phyloP scores from a whole-genome alignment of 768 basidiomycete genomes.

The Hortiboletus campestris region DNA sequence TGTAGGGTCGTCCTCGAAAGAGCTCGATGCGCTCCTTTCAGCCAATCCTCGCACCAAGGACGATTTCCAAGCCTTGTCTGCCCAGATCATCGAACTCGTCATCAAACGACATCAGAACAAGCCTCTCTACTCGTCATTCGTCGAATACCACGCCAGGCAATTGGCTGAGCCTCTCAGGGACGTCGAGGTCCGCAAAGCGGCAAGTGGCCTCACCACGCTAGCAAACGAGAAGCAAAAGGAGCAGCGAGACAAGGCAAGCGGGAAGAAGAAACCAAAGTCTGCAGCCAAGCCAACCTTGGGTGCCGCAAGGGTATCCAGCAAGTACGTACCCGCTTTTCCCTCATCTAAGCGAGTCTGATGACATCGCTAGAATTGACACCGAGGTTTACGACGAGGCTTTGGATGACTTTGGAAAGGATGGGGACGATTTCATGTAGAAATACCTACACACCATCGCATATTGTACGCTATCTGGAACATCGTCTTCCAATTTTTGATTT shows the following conservation, averaged over 20 bases:
- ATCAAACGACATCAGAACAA: conserved; percentile 78
- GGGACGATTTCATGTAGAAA: conserved; percentile 89
- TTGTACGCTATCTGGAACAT: conserved; percentile 12
- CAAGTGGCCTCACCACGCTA: conserved; percentile 77
- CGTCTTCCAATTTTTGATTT: neutral
- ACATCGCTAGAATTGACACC: conserved; percentile 64
- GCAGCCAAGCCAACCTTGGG: conserved; percentile 74
- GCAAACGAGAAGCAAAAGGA: conserved; percentile 97
- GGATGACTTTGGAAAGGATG: conserved; percentile 77
- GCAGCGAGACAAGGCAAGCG: conserved; percentile 77
- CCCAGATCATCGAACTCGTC: conserved; percentile 68
- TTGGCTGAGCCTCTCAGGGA: conserved; percentile 79
- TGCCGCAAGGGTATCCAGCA: conserved; percentile 61
- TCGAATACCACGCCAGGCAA: conserved; percentile 79
- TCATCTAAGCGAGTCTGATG: conserved; percentile 11
- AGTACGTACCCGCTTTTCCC: conserved; percentile 39
- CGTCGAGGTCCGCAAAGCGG: conserved; percentile 88
- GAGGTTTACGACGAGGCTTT: conserved; percentile 81
- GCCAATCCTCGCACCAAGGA: conserved; percentile 85
- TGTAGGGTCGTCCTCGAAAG: conserved; percentile 63
- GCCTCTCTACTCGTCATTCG: conserved; percentile 79
- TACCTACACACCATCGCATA: conserved; percentile 16
- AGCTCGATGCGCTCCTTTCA: conserved; percentile 70
- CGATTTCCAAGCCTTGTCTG: conserved; percentile 76
- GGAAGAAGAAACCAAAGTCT: conserved; percentile 85